Evolutionary conservation across 305 asterid species (phyloP), one percentile per base, ranked within the genome.

Genomic region (Ilex paraguariensis): DNA sequence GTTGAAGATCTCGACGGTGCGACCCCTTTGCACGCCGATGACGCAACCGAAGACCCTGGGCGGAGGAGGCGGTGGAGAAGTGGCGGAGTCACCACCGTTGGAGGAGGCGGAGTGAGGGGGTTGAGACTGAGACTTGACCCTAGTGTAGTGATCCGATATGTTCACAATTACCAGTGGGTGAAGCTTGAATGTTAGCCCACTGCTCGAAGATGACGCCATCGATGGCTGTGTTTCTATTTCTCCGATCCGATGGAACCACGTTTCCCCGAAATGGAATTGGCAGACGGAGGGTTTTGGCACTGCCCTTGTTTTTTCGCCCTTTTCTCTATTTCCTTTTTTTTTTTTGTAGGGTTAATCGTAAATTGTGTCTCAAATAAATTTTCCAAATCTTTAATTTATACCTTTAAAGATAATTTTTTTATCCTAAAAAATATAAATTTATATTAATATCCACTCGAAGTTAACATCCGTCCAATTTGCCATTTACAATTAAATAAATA

Each of bases 1-100:
- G 73, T 92, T 89, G 79, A 92, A 89, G 84, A 91, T 85, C 97
- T 91, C 98, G 16, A 92, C 97, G 31, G 89, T 87, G 58, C 98
- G 92, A 58, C 96, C 97, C 73, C 81, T 77, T 74, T 92, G 98
- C 15, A 92, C 90, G 21, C 96, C 98, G 82, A 92, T 89, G 40
- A 92, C 98, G 75, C 97, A 89, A 13, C 98, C 98, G 58, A 87
- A 90, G 2, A 89, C 98, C 62, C 97, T 88, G 10, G 84, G 84
- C 10, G 86, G 73, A 1, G 72, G 51, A 21, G 75, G 68, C 28
- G 53, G 73, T 8, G 56, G 63, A 39, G 52, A 52, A 17, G 83
- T 63, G 59, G 72, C 15, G 51, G 64, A 61, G 21, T 51, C 77
- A 61, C 63, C 65, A 66, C 77, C 77, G 81, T 63, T 61, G 66